Evolutionary conservation across 2,329 filamentous ascomycete species (phyloP).

Genomic region (Paraconiothyrium sp.): DNA sequence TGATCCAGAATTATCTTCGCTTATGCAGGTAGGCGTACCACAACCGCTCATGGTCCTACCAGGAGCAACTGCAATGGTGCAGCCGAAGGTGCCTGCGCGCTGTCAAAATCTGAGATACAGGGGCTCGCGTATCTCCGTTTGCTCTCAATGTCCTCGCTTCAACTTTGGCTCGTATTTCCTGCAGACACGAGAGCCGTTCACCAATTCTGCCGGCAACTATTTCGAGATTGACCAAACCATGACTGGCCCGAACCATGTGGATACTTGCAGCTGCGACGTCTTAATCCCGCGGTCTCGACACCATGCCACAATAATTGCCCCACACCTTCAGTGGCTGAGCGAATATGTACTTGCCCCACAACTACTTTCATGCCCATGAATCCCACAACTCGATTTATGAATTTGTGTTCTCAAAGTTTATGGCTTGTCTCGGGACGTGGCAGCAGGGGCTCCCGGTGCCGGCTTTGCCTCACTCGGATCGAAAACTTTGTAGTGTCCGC

Average conservation of each 20-base stretch:
- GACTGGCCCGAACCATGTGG: slow-evolving; percentile 3
- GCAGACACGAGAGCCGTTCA: slow-evolving; percentile 3
- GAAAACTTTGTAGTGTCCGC: not conserved
- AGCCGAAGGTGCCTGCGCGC: not conserved
- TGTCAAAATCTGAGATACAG: slow-evolving; percentile 5
- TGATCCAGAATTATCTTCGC: not conserved
- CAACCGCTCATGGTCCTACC: not conserved
- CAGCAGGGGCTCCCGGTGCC: slow-evolving; percentile 8
- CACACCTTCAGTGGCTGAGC: slow-evolving; percentile 1
- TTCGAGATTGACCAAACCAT: slow-evolving; percentile 6
- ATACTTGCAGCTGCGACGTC: slow-evolving; percentile 2
- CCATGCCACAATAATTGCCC: slow-evolving; percentile 4
- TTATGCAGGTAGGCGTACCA: not conserved
- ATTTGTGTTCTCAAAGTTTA: slow-evolving; percentile 8
- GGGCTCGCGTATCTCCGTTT: slow-evolving; percentile 9
- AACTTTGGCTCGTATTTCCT: slow-evolving; percentile 1
- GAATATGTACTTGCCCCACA: slow-evolving; percentile 4
- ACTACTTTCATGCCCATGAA: not conserved
- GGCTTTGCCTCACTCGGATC: not conserved
- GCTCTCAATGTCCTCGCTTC: slow-evolving; percentile 1
- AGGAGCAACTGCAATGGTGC: not conserved
- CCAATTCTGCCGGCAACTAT: slow-evolving; percentile 20
- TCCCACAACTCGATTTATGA: slow-evolving; percentile 1
- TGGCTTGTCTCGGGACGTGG: slow-evolving; percentile 11
- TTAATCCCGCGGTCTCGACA: slow-evolving; percentile 15